These are phyloP conservation scores for Breynia disticha DNA, from an alignment of 441 rosid genomes.

Conservation along the genomic window DNA sequence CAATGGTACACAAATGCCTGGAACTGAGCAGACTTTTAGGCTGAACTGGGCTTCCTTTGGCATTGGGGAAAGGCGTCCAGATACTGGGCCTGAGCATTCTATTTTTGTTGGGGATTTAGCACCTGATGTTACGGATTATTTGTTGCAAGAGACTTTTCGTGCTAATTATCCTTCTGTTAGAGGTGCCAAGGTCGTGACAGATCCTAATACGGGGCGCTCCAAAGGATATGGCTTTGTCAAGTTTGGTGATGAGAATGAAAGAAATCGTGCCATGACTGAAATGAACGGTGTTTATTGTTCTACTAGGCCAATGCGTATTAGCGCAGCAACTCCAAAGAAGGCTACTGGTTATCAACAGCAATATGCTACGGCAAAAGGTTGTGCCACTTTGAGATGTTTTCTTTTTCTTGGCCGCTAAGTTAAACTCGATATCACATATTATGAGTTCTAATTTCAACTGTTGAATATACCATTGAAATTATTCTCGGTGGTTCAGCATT, in stretches of 20 bases:
- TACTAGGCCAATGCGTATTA: slow-evolving; percentile 88
- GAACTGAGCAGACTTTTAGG: slow-evolving; percentile 68
- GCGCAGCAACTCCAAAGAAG: slow-evolving; percentile 89
- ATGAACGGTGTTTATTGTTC: slow-evolving; percentile 94
- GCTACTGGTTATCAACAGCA: slow-evolving; percentile 56
- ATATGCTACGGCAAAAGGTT: slow-evolving; percentile 53
- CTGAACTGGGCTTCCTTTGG: slow-evolving; percentile 97
- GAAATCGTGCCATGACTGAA: slow-evolving; percentile 84
- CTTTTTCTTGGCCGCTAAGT: neutral
- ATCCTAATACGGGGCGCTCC: slow-evolving; percentile 88
- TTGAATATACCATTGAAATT: no score
- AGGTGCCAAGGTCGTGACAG: slow-evolving; percentile 98
- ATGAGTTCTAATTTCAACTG: no score
- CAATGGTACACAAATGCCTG: slow-evolving; percentile 82
- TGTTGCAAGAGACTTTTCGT: slow-evolving; percentile 89
- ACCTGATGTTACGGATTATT: slow-evolving; percentile 82
- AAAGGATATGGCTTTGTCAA: slow-evolving; percentile 96
- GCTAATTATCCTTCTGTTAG: slow-evolving; percentile 71
- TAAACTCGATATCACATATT: no score
- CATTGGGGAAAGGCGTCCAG: slow-evolving; percentile 71
- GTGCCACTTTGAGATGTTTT: neutral
- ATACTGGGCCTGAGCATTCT: slow-evolving; percentile 87
- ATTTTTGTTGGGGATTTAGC: slow-evolving; percentile 94
- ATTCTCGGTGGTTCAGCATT: neutral
- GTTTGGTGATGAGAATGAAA: slow-evolving; percentile 76